Evolutionary conservation across 768 basidiomycete species (phyloP).

Genomic region (Daedaleopsis sinensis): DNA sequence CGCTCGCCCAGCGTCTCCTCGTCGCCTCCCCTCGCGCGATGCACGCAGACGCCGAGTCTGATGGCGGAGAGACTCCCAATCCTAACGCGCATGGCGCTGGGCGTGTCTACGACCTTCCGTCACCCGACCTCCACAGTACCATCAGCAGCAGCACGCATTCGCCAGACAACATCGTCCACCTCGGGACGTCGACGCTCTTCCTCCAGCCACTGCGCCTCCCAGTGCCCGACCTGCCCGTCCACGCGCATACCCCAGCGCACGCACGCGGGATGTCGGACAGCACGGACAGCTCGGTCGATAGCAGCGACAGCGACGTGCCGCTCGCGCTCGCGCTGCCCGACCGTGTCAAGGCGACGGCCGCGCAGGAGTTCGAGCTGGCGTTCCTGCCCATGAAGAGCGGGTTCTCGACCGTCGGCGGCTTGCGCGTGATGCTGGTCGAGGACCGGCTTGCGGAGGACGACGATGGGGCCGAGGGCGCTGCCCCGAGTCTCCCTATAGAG

Average conservation of each 20-base stretch:
- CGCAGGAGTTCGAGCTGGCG: slow-evolving; percentile 63
- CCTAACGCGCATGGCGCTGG: slow-evolving; percentile 9
- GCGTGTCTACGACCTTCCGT: slow-evolving; percentile 23
- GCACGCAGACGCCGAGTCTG: slow-evolving; percentile 18
- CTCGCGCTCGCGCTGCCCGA: slow-evolving; percentile 10
- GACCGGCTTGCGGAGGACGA: slow-evolving; percentile 50
- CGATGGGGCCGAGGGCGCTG: slow-evolving; percentile 21
- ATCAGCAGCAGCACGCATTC: background rate
- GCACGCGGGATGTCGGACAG: slow-evolving; percentile 24
- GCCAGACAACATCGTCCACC: slow-evolving; percentile 23
- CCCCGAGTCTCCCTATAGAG: slow-evolving; percentile 32
- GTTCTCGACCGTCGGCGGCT: slow-evolving; percentile 65
- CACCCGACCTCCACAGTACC: slow-evolving; percentile 18
- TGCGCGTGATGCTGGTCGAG: slow-evolving; percentile 67
- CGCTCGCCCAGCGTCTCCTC: slow-evolving; percentile 52
- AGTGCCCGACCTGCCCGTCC: background rate
- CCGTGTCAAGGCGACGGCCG: slow-evolving; percentile 38
- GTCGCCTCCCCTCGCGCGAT: slow-evolving; percentile 43
- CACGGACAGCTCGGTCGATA: slow-evolving; percentile 27
- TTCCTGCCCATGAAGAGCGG: slow-evolving; percentile 64
- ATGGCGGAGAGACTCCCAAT: slow-evolving; percentile 27
- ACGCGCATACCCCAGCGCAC: slow-evolving; percentile 2
- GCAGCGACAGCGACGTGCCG: slow-evolving; percentile 22
- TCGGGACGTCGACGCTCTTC: slow-evolving; percentile 32
- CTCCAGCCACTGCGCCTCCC: slow-evolving; percentile 30